Evolutionary conservation across 2,329 filamentous ascomycete genomes (phyloP).

Genomic region (Nemania bipapillata): DNA sequence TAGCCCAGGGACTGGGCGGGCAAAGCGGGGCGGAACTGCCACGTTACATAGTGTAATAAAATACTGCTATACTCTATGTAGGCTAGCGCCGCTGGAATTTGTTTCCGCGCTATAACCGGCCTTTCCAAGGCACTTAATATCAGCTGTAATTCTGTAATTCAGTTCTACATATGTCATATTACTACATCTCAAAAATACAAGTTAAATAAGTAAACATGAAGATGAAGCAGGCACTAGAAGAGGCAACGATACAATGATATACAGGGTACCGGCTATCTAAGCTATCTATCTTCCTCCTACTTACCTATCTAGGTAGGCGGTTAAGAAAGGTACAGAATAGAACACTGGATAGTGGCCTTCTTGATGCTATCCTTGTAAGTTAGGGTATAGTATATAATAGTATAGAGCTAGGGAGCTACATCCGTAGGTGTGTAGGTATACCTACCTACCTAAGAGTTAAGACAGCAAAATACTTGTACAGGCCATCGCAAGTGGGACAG

Average conservation of each 20-base stretch:
- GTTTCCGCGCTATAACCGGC: constrained; percentile 24
- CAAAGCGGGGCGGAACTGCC: constrained; percentile 22
- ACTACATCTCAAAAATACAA: not conserved
- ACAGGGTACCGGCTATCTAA: no score
- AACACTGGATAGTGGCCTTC: no score
- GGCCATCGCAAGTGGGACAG: no score
- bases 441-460: not conserved
- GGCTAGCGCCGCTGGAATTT: not conserved
- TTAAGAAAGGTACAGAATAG: no score
- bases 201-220: not conserved
- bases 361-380: no score
- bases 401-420: no score
- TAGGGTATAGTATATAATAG: no score
- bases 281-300: no score
- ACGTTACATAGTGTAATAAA: constrained; percentile 28
- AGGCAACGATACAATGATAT: no score
- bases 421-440: not conserved
- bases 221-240: no score
- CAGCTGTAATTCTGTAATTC: not conserved
- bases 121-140: not conserved
- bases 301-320: no score
- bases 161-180: not conserved
- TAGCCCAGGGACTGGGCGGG: constrained; percentile 18
- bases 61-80: not conserved
- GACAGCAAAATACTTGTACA: no score